Evolutionary conservation across 2,329 filamentous ascomycete species (phyloP).

Genomic region (Rhynchosporium secalis): DNA sequence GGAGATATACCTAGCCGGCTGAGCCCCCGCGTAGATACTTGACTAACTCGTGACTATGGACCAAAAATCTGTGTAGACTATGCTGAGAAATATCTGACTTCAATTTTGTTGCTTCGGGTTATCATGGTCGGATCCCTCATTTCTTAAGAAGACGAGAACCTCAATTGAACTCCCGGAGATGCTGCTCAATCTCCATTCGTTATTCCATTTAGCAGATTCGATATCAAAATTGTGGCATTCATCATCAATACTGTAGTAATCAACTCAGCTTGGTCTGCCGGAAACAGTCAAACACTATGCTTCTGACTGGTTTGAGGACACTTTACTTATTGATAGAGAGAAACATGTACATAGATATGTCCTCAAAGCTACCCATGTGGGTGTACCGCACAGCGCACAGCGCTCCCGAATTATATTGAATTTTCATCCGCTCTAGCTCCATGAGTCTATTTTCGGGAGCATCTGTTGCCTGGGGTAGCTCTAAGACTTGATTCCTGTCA

Average conservation of each 20-base stretch:
- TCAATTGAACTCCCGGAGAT: constrained; percentile 44
- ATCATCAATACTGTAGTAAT: constrained; percentile 78
- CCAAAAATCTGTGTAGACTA: background rate
- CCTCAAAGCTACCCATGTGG: constrained; percentile 56
- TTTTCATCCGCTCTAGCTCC: constrained; percentile 60
- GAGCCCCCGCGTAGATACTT: too few relatives aligned
- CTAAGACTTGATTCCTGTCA: constrained; percentile 62
- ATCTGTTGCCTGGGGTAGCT: constrained; percentile 64
- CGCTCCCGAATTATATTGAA: constrained; percentile 52
- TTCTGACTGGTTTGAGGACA: constrained; percentile 59
- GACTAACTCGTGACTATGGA: too few relatives aligned
- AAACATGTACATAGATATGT: constrained; percentile 56
- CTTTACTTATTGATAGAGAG: constrained; percentile 59
- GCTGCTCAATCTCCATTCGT: constrained; percentile 64
- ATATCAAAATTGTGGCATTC: constrained; percentile 66
- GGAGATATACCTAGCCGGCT: too few relatives aligned
- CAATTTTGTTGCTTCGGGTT: constrained; percentile 39
- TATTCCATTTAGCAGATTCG: constrained; percentile 68
- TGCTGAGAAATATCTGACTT: constrained; percentile 4
- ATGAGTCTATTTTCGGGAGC: constrained; percentile 62
- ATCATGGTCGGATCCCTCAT: constrained; percentile 56
- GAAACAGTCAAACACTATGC: constrained; percentile 56
- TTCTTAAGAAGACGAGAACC: constrained; percentile 50
- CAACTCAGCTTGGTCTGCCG: constrained; percentile 68
- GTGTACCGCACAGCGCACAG: constrained; percentile 50